Base-by-base conservation (phyloP, 1,284 basidiomycete species). In the Takashimella tepidaria region DNA sequence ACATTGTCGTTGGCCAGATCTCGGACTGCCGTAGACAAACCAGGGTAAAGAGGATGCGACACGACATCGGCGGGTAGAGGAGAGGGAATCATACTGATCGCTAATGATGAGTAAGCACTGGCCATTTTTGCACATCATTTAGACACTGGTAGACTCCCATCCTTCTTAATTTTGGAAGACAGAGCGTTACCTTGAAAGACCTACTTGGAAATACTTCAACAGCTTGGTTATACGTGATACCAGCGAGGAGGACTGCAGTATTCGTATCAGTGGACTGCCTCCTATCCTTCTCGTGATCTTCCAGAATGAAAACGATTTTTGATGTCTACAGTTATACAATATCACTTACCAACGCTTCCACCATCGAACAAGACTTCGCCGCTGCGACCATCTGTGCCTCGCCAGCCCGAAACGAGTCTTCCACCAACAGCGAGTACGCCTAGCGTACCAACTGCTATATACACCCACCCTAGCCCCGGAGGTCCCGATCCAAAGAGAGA, bases 291-390 rank as follows among this genome's bases (percentile, higher is more conserved):
- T 16, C 31, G 16, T 37, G 16, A 37, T n/a, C n/a, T n/a, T n/a
- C n/a, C n/a, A n/a, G n/a, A n/a, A n/a, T n/a, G n/a, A n/a, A n/a
- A n/a, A n/a, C n/a, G n/a, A n/a, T n/a, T n/a, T n/a, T n/a, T n/a
- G n/a, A n/a, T 16, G 31, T 37, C 42, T 10, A 8, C 42, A 6
- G 42, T 19, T 19, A 44, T 6, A 44, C 16, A 19, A n/a, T 19
- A 3, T 1, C 11, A 64, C 70, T 57, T 50, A 72, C 72, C 66
- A 21, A 69, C 51, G 47, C 67, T 68, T 0, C 67, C 72, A 1
- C 72, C 72, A 53, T 74, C 72, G 53, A 72, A 74, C 22, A 74
- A 57, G 3, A 74, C 64, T 57, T 74, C 72, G 21, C 72, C 70
- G 24, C 63, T 58, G 23, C 58, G 50, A 1, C 68, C 64, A 8